phyloP scores from a whole-genome alignment of 169 alveolate genomes.

The Cryptosporidium tyzzeri region DNA sequence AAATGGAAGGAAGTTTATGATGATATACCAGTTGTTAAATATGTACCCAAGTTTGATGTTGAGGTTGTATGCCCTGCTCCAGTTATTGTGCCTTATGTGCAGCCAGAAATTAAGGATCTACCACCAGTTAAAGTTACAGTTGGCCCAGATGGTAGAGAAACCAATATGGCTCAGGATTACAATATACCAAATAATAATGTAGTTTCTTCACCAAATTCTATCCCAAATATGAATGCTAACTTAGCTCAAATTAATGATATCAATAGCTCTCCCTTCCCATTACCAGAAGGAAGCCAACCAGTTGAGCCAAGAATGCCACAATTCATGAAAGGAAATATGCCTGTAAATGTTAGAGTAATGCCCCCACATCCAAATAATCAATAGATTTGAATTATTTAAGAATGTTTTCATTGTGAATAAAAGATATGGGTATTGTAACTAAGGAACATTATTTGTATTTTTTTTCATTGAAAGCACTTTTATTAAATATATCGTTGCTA shows the following conservation, averaged over 20 bases:
- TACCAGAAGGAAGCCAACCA: constrained; percentile 75
- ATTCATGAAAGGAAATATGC: constrained; percentile 67
- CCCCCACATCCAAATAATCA: constrained; percentile 74
- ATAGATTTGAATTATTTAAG: background rate
- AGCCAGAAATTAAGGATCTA: constrained; percentile 85
- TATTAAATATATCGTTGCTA: background rate
- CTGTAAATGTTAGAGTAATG: constrained; percentile 72
- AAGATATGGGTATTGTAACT: background rate
- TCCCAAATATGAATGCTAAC: constrained; percentile 24
- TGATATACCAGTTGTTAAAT: constrained; percentile 88
- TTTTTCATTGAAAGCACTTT: background rate
- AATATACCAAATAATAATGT: constrained; percentile 28
- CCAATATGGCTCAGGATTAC: constrained; percentile 62
- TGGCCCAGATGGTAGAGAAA: constrained; percentile 76
- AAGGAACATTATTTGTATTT: background rate
- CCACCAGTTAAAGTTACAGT: constrained; percentile 86
- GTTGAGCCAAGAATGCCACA: constrained; percentile 71
- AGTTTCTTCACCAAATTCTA: constrained; percentile 25
- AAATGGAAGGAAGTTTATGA: constrained; percentile 88
- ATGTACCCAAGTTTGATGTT: constrained; percentile 88
- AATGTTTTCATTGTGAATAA: background rate
- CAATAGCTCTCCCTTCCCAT: constrained; percentile 73
- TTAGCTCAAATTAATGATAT: constrained; percentile 41
- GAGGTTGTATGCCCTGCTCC: constrained; percentile 90
- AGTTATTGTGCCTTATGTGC: constrained; percentile 87